phyloP scores from a whole-genome alignment of 192 early-diverging fungal species.

The Dispira parvispora region DNA sequence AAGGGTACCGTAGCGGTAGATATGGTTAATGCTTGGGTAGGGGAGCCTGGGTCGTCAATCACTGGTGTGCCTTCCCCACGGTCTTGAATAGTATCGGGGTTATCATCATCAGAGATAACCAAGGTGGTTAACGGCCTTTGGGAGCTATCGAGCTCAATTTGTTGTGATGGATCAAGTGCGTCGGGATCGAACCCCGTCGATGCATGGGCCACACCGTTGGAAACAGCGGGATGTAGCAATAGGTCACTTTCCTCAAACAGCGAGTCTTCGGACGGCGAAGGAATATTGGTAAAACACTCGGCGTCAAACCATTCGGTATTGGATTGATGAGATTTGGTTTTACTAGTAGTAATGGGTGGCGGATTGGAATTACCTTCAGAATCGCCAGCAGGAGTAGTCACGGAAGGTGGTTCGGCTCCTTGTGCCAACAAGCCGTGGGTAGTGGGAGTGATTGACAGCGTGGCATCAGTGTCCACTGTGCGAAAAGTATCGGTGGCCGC shows the following conservation, averaged over 20 bases:
- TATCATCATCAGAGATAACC: background rate
- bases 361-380: too few species aligned
- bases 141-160: background rate
- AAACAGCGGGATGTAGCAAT: background rate
- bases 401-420: background rate
- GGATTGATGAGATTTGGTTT: background rate
- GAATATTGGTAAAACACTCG: background rate
- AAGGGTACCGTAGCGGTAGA: background rate
- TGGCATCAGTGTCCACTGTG: background rate
- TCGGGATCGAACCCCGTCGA: background rate
- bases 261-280: slow-evolving; percentile 6
- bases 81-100: background rate
- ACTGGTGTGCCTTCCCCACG: too few species aligned
- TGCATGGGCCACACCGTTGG: background rate
- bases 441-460: slow-evolving; percentile 2
- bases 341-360: too few species aligned
- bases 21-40: background rate
- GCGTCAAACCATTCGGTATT: slow-evolving; percentile 5
- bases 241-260: background rate
- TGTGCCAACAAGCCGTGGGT: slow-evolving; percentile 3
- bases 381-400: background rate
- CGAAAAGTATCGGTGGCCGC: background rate
- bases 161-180: background rate
- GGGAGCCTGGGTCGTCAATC: background rate
- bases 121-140: background rate